A percentile compares a stretch with the other conserved stretches of the same genome.
These are phyloP conservation scores for Phytopythium oedochilum DNA, from an alignment of 352 stramenopile species.

Conservation along the genomic window DNA sequence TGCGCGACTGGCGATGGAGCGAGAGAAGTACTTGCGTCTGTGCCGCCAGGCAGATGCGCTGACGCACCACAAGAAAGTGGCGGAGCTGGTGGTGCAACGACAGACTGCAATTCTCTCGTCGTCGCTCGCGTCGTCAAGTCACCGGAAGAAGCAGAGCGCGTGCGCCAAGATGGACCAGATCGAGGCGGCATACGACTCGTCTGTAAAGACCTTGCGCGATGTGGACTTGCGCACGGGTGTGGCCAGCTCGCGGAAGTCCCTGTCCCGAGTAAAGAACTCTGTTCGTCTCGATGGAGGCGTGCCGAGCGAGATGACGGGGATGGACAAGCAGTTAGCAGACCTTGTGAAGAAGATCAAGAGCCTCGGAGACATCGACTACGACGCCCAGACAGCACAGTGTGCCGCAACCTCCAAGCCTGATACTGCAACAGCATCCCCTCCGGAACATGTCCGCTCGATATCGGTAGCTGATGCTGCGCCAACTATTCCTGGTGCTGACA, in stretches of 20 bases:
- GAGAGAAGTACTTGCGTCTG: constrained; percentile 41
- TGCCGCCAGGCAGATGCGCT: constrained; percentile 31
- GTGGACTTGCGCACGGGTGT: background rate
- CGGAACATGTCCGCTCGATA: background rate
- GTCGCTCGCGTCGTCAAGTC: constrained; percentile 20
- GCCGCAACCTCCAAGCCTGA: background rate
- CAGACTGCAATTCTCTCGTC: constrained; percentile 55
- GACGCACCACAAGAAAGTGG: constrained; percentile 55
- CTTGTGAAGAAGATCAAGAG: constrained; percentile 3
- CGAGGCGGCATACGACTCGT: constrained; percentile 32
- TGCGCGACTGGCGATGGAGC: constrained; percentile 29
- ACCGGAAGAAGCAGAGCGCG: constrained; percentile 26
- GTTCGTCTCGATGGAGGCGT: background rate
- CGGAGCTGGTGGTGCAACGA: constrained; percentile 46
- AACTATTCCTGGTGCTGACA: background rate
- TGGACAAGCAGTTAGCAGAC: constrained; percentile 2
- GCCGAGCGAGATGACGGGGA: background rate
- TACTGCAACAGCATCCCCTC: background rate
- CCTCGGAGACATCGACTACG: background rate
- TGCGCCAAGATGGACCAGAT: constrained; percentile 39
- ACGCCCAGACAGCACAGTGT: background rate
- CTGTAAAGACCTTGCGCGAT: background rate
- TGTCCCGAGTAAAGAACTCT: background rate
- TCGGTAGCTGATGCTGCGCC: background rate
- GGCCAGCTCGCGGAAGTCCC: background rate